Evolutionary conservation across 2,329 filamentous ascomycete species (phyloP).

Genomic region (Graphilbum ipis-grandicollis): DNA sequence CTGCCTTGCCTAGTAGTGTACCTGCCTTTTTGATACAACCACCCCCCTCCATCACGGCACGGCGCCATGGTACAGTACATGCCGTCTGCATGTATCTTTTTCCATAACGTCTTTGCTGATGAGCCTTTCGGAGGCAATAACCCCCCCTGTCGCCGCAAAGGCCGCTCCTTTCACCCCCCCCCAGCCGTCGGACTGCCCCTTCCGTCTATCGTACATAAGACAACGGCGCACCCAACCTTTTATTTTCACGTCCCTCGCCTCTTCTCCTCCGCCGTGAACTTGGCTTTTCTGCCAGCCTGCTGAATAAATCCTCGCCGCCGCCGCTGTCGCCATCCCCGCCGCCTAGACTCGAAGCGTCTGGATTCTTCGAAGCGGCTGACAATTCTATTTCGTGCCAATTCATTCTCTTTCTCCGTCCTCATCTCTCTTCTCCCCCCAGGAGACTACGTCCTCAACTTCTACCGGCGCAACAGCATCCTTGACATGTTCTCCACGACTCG

Average conservation of each 20-base stretch:
- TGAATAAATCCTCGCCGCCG: not conserved
- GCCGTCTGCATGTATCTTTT: too few species aligned
- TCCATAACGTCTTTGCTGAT: too few species aligned
- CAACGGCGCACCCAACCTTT: not conserved
- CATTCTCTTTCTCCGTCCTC: too few species aligned
- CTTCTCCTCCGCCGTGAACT: not conserved
- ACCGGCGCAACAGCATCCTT: constrained; percentile 14
- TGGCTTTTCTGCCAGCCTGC: not conserved
- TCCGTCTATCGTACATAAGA: not conserved
- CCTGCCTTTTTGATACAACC: too few species aligned
- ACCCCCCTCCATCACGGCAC: too few species aligned
- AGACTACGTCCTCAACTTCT: too few species aligned
- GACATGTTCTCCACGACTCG: constrained; percentile 38
- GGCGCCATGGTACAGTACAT: too few species aligned
- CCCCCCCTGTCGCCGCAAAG: too few species aligned
- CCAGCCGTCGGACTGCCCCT: not conserved
- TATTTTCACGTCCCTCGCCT: not conserved
- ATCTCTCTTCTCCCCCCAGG: not conserved
- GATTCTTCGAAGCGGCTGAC: not conserved
- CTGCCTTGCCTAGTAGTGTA: too few species aligned
- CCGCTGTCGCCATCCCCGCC: not conserved
- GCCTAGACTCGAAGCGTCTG: not conserved
- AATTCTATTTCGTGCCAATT: too few species aligned
- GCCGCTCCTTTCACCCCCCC: not conserved
- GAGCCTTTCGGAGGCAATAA: too few species aligned